Evolutionary conservation across 805 yeast species (phyloP).

Genomic region (Vanderwaltozyma polyspora): DNA sequence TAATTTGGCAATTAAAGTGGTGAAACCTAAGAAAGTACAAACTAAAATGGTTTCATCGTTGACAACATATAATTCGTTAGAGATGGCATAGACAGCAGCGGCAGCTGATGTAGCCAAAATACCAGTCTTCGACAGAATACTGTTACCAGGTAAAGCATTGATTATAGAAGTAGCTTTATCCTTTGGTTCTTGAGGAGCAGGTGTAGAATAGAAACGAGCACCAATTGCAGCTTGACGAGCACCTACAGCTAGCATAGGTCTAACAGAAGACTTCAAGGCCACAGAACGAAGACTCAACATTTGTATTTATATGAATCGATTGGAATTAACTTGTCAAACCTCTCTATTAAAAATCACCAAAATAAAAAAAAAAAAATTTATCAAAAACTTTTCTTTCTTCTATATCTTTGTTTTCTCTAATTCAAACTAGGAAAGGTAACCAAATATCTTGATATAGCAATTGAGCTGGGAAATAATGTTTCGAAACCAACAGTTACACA

Average conservation of each 20-base stretch:
- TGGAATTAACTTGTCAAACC: background rate
- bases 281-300: constrained; percentile 24
- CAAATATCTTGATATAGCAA: no score
- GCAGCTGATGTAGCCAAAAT: constrained; percentile 90
- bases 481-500: no score
- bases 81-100: constrained; percentile 86
- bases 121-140: constrained; percentile 83
- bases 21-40: constrained; percentile 67
- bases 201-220: constrained; percentile 50
- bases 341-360: no score
- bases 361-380: no score
- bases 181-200: constrained; percentile 57
- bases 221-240: constrained; percentile 33
- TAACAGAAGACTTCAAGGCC: constrained; percentile 18
- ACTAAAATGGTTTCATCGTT: constrained; percentile 89
- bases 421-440: no score
- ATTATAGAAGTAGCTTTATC: constrained; percentile 81
- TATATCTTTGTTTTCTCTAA: no score
- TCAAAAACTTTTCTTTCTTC: no score
- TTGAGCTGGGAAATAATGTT: no score
- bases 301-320: background rate
- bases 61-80: constrained; percentile 83
- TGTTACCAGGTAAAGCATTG: constrained; percentile 89
- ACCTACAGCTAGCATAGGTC: constrained; percentile 15
- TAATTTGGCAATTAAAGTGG: constrained; percentile 67